Conservation (phyloP, 208 protist species). For the Trypanosoma cruzi region DNA sequence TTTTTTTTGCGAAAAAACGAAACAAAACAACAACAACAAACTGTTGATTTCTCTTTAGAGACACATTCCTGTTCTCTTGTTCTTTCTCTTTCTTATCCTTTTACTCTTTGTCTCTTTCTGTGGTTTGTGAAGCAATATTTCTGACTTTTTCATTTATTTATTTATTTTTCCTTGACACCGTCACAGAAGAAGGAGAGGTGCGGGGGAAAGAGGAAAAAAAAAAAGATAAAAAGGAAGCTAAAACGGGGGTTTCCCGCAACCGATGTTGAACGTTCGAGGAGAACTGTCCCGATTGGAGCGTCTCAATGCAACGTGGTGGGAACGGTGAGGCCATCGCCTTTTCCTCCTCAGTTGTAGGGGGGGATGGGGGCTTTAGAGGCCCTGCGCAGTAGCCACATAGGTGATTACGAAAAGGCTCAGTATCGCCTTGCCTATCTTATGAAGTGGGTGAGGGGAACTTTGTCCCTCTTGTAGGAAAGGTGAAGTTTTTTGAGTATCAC, state of each 20-base stretch:
- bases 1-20: neutral
- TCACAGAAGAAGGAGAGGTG: neutral
- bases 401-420: slow-evolving; percentile 31
- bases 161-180: neutral
- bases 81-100: neutral
- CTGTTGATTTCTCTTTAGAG: neutral
- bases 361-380: neutral
- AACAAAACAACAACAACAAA: neutral
- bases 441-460: slow-evolving; percentile 24
- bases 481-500: slow-evolving; percentile 9
- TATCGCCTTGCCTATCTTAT: slow-evolving; percentile 30
- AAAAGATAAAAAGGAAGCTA: neutral
- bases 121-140: neutral
- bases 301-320: slow-evolving; percentile 21
- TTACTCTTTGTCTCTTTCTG: neutral
- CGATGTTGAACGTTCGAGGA: slow-evolving; percentile 20
- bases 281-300: slow-evolving; percentile 20
- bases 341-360: neutral
- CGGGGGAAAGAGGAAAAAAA: neutral
- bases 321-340: neutral
- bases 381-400: slow-evolving; percentile 20
- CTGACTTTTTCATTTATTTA: neutral
- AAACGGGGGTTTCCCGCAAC: neutral
- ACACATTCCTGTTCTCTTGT: neutral
- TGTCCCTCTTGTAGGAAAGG: slow-evolving; percentile 16